Percentiles rank a stretch among this genome's conserved stretches.
phyloP scores from a whole-genome alignment of 2,329 filamentous ascomycete species.

The Fusarium sp. region DNA sequence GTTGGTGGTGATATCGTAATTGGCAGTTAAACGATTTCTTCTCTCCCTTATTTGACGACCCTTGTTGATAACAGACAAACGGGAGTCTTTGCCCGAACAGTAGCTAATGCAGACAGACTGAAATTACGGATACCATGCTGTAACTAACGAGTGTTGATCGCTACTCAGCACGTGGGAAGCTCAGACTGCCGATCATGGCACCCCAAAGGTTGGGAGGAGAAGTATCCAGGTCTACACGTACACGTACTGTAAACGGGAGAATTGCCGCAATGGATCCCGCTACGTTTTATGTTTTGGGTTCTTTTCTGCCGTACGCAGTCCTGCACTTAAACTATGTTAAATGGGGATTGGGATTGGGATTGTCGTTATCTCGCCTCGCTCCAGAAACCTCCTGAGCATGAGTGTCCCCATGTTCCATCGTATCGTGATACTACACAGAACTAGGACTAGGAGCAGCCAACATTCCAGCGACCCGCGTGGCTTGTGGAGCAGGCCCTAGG shows the following conservation, averaged over 20 bases:
- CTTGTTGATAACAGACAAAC: slow-evolving; percentile 1
- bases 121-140: neutral
- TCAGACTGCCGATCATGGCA: slow-evolving; percentile 28
- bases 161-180: slow-evolving; percentile 18
- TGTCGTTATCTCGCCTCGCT: slow-evolving; percentile 22
- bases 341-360: slow-evolving; percentile 4
- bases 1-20: neutral
- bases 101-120: neutral
- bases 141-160: slow-evolving; percentile 3
- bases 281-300: neutral
- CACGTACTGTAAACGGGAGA: neutral
- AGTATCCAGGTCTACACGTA: neutral
- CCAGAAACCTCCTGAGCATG: slow-evolving; percentile 22
- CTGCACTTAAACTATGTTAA: neutral
- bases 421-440: slow-evolving; percentile 5
- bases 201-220: neutral
- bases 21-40: neutral
- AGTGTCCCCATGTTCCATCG: slow-evolving; percentile 18
- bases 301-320: slow-evolving; percentile 3
- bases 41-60: neutral
- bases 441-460: slow-evolving; percentile 15
- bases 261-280: neutral
- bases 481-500: slow-evolving; percentile 44
- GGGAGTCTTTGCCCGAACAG: neutral
- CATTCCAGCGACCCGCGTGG: slow-evolving; percentile 47